A percentile compares a stretch with the other conserved stretches of the same genome.
Evolutionary conservation across 2,329 filamentous ascomycete genomes (phyloP).

Genomic region (Fusarium denticulatum): DNA sequence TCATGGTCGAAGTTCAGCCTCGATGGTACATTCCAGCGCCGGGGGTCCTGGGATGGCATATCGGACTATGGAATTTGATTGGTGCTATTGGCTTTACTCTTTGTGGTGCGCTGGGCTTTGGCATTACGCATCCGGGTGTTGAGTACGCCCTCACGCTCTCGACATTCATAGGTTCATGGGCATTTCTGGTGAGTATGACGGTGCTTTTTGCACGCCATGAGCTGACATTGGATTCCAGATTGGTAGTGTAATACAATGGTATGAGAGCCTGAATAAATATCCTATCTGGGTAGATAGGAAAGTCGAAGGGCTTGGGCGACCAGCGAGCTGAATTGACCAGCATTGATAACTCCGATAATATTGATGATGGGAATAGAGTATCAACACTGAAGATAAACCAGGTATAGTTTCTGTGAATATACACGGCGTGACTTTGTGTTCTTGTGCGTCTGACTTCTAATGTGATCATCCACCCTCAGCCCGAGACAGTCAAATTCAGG

Average conservation of each 20-base stretch:
- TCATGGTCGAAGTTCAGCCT: slow-evolving; percentile 73
- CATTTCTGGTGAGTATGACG: slow-evolving; percentile 50
- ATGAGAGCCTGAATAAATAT: neutral
- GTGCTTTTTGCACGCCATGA: no score
- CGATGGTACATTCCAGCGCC: slow-evolving; percentile 70
- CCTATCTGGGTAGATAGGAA: neutral
- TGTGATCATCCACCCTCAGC: no score
- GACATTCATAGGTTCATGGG: slow-evolving; percentile 61
- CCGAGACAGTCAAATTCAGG: no score
- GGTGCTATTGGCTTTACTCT: slow-evolving; percentile 72
- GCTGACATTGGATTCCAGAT: neutral
- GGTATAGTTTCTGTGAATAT: no score
- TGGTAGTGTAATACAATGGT: slow-evolving; percentile 4
- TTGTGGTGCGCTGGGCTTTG: slow-evolving; percentile 67
- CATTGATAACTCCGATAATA: no score
- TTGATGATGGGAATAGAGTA: no score
- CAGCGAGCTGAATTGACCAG: neutral
- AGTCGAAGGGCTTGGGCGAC: neutral
- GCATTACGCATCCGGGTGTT: slow-evolving; percentile 45
- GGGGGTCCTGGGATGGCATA: slow-evolving; percentile 70
- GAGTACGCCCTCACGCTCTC: slow-evolving; percentile 59
- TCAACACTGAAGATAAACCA: no score
- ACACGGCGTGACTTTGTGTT: no score
- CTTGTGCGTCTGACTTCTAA: no score
- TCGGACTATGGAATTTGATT: slow-evolving; percentile 72